Base-by-base conservation (phyloP, 2,329 filamentous ascomycete species). In the Sarocladiaceae sp. region DNA sequence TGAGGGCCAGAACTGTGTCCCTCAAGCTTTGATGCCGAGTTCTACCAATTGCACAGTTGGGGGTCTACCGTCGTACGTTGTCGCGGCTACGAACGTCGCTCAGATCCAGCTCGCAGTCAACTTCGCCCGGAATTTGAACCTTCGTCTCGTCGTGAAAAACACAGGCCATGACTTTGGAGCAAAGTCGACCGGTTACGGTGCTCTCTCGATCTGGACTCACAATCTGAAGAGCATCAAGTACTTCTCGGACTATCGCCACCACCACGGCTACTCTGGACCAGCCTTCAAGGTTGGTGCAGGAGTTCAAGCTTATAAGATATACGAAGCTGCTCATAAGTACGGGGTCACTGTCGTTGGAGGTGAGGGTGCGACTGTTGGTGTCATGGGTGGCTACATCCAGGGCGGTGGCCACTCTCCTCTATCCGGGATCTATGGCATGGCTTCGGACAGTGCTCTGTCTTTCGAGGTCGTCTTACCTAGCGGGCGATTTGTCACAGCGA, bases 321-420 rank as follows among this genome's bases (percentile, higher is more conserved):
- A 82, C 55, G 59, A 67, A 1, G 65, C 69, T 11, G 71, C 79
- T 0, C 65, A 75, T 48, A 58, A 66, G 2, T 58, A 70, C 52
- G 72, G 75, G 44, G 63, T 79, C 15, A 71, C 71, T 1, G 66
- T 84, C 4, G 76, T 86, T 0, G 79, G 77, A 1, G 83, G 82
- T 2, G 73, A 73, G 2, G 75, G 73, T 33, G 73, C 73, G 36
- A 76, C 76, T 0, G 83, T 87, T 2, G 78, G 80, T 1, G 69
- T 82, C 0, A 23, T 15, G 22, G 82, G 81, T 6, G 84, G 83
- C 0, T 87, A 81, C 50, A 68, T 77, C 2, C 80, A 81, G 13
- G 83, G 82, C 0, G 84, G 80, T 2, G 84, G 84, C 0, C 83
- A 87, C 61, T 77, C 73, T 0, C 63, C 78, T 0, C 65, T 86